phyloP scores from a whole-genome alignment of 805 yeast genomes.

The Saitoella complicata region DNA sequence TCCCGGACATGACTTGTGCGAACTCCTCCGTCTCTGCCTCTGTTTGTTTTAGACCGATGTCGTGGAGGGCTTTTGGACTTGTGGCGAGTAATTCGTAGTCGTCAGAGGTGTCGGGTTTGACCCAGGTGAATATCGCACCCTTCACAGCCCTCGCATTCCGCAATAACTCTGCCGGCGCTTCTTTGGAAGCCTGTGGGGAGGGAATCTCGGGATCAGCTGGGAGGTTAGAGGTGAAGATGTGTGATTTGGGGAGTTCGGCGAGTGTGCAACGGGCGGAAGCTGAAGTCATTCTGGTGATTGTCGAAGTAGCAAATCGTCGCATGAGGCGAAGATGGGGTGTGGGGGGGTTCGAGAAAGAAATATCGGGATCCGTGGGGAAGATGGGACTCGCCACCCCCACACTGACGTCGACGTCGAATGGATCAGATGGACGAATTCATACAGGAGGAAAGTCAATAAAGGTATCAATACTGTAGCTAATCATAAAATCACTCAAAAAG shows the following conservation, averaged over 20 bases:
- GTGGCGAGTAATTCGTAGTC: constrained; percentile 33
- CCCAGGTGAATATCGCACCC: constrained; percentile 58
- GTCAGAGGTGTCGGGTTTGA: constrained; percentile 39
- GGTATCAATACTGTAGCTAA: too few relatives aligned
- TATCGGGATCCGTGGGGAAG: too few relatives aligned
- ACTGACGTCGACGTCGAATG: too few relatives aligned
- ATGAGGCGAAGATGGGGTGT: too few relatives aligned
- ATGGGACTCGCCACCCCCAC: too few relatives aligned
- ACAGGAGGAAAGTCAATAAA: too few relatives aligned
- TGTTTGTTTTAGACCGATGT: constrained; percentile 35
- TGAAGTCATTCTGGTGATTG: too few relatives aligned
- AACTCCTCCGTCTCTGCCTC: constrained; percentile 31
- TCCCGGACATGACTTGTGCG: constrained; percentile 46
- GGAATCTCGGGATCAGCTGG: constrained; percentile 27
- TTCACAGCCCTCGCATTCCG: constrained; percentile 36
- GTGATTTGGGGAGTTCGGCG: constrained; percentile 13
- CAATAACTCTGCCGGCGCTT: constrained; percentile 22
- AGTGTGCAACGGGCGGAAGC: constrained; percentile 1
- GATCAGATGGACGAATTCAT: too few relatives aligned
- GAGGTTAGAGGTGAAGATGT: constrained; percentile 20
- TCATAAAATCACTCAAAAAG: too few relatives aligned
- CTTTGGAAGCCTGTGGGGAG: constrained; percentile 21
- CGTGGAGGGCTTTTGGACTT: constrained; percentile 43
- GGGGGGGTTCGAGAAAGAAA: too few relatives aligned
- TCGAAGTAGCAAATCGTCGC: too few relatives aligned